Conservation (phyloP, 352 stramenopile genomes). For the Discostella stelligera region DNA sequence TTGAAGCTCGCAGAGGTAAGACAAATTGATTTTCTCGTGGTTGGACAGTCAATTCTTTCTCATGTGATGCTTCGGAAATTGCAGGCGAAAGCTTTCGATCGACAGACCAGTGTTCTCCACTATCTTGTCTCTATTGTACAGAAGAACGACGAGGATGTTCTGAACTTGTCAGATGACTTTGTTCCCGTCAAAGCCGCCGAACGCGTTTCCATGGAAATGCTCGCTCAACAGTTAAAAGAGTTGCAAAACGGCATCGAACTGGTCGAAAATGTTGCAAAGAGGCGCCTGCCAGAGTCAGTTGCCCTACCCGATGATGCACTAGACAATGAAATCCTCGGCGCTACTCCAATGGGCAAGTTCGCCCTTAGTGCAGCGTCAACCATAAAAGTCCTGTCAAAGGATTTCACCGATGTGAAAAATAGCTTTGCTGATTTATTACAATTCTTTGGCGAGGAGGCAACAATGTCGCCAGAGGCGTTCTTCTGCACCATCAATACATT, state of each 20-base stretch:
- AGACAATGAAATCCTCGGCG: constrained; percentile 41
- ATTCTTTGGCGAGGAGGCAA: constrained; percentile 54
- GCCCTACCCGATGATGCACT: constrained; percentile 22
- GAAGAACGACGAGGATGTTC: constrained; percentile 66
- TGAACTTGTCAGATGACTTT: constrained; percentile 88
- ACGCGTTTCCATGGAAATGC: constrained; percentile 58
- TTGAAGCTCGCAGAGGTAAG: constrained; percentile 49
- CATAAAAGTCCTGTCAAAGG: constrained; percentile 31
- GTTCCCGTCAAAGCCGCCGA: constrained; percentile 84
- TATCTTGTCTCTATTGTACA: constrained; percentile 60
- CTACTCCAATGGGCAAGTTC: constrained; percentile 44
- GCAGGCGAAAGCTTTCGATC: constrained; percentile 61
- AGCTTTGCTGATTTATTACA: constrained; percentile 43
- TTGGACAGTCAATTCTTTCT: background rate
- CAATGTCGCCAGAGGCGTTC: constrained; percentile 44
- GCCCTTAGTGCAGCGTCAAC: constrained; percentile 26
- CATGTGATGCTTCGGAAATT: constrained; percentile 2
- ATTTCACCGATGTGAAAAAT: constrained; percentile 28
- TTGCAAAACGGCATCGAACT: constrained; percentile 42
- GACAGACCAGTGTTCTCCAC: constrained; percentile 55
- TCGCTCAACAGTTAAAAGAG: constrained; percentile 51
- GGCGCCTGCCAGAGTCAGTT: constrained; percentile 6
- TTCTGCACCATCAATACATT: constrained; percentile 60
- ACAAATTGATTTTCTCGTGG: background rate
- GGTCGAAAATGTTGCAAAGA: constrained; percentile 39